phyloP scores from a whole-genome alignment of 192 early-diverging fungal species.

The Coemansia sp. region DNA sequence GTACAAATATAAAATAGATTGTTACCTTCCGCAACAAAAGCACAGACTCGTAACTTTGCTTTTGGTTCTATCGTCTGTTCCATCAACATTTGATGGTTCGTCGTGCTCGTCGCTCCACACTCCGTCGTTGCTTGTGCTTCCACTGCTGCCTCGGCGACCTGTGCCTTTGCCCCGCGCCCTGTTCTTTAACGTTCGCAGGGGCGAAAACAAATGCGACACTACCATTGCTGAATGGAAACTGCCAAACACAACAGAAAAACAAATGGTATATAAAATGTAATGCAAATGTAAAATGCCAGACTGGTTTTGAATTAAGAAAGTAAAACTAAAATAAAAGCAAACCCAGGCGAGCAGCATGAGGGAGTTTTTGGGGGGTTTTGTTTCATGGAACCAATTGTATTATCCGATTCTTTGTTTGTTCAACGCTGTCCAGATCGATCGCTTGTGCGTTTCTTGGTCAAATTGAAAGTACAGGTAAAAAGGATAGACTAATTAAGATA shows the following conservation, averaged over 20 bases:
- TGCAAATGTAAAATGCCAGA: neutral
- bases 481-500: neutral
- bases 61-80: slow-evolving; percentile 4
- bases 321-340: no score
- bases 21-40: slow-evolving; percentile 37
- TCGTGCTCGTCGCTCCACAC: slow-evolving; percentile 7
- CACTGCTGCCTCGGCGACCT: slow-evolving; percentile 6
- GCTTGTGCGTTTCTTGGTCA: no score
- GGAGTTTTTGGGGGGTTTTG: no score
- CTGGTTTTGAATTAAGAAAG: neutral
- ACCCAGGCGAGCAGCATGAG: no score
- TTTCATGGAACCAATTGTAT: no score
- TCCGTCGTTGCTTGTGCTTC: neutral
- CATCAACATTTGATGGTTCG: neutral
- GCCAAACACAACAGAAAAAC: no score
- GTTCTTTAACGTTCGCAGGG: slow-evolving; percentile 48
- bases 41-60: slow-evolving; percentile 25
- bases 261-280: neutral
- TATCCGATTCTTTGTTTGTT: no score
- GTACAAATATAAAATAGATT: neutral
- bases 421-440: no score
- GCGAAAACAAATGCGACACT: slow-evolving; percentile 48
- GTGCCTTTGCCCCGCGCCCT: slow-evolving; percentile 17
- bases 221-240: slow-evolving; percentile 22
- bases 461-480: neutral